Evolutionary conservation across 345 rosid genomes (phyloP), one percentile per base, ranked within the genome.

Genomic region (Citrus sp.): DNA sequence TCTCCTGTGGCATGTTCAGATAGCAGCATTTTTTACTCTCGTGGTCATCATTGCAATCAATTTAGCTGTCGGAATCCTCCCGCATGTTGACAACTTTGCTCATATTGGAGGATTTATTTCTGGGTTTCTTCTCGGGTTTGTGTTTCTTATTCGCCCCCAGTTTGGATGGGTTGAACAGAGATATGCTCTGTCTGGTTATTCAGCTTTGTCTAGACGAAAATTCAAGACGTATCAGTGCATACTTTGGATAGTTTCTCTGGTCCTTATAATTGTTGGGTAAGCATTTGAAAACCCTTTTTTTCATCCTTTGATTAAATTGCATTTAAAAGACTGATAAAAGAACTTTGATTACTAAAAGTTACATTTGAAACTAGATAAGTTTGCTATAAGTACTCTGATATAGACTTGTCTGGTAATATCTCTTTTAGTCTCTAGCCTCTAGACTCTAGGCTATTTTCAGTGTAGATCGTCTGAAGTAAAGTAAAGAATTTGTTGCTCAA

Each of bases 61-160:
- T 84, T 90, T 96, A 85, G 98, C 92, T 10, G 90, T 94, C 16
- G 99, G 99, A 80, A 89, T 92, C 76, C 92, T 96, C 73, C 99
- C 99, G 0, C 95, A 92, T 16, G 97, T 96, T n/a, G 99, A 96
- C 90, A 96, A 94, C 83, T 96, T 92, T 86, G 97, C 99, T 79
- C 99, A 96, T 55, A 88, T 94, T 27, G 99, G 99, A 83, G 99
- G 99, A 46, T 94, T 96, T 85, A 83, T 82, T 55, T 79, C 99
- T 0, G 99, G 99, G 24, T 96, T 96, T 81, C 83, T 96, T 61
- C 92, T 96, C 51, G 99, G 99, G 16, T 92, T 96, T 78, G 92
- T 96, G 72, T 87, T 92, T 74, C 82, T 96, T 61, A 90, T 96
- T 73, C 98, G 98, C 18, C 99, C 98, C 1, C 99, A 95, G 81